phyloP scores from a whole-genome alignment of 495 filamentous ascomycete species.

The Aspergillus kassunensis region DNA sequence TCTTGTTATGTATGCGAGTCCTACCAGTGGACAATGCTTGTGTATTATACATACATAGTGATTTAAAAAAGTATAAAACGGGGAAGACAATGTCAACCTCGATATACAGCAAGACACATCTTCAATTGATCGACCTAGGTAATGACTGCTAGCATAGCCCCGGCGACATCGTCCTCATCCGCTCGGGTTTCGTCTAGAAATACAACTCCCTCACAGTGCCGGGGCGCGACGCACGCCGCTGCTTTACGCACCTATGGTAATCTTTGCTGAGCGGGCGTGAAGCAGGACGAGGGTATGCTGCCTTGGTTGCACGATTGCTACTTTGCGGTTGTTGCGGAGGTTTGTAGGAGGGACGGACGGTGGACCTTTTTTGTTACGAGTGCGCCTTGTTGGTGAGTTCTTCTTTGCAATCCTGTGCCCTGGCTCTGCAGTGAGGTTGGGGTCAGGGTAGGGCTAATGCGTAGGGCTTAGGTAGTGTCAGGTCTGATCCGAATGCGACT shows the following conservation, averaged over 20 bases:
- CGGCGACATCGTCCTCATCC: slow-evolving; percentile 65
- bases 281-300: slow-evolving; percentile 53
- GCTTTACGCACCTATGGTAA: slow-evolving; percentile 42
- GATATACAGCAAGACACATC: no score
- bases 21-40: not conserved
- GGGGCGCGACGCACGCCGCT: slow-evolving; percentile 36
- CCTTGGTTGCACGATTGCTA: slow-evolving; percentile 66
- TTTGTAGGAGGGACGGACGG: slow-evolving; percentile 50
- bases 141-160: slow-evolving; percentile 28
- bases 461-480: slow-evolving; percentile 19
- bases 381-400: slow-evolving; percentile 47
- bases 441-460: not conserved
- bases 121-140: no score
- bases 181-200: slow-evolving; percentile 60
- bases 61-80: slow-evolving; percentile 14
- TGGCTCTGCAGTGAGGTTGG: not conserved
- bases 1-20: slow-evolving; percentile 1
- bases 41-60: slow-evolving; percentile 14
- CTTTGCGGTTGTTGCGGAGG: slow-evolving; percentile 59
- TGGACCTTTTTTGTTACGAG: slow-evolving; percentile 70
- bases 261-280: slow-evolving; percentile 51
- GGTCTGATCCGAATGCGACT: slow-evolving; percentile 33
- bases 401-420: not conserved
- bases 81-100: slow-evolving; percentile 6
- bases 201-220: slow-evolving; percentile 41